Conservation (phyloP, 345 rosid species). For the Ceriops zippeliana region DNA sequence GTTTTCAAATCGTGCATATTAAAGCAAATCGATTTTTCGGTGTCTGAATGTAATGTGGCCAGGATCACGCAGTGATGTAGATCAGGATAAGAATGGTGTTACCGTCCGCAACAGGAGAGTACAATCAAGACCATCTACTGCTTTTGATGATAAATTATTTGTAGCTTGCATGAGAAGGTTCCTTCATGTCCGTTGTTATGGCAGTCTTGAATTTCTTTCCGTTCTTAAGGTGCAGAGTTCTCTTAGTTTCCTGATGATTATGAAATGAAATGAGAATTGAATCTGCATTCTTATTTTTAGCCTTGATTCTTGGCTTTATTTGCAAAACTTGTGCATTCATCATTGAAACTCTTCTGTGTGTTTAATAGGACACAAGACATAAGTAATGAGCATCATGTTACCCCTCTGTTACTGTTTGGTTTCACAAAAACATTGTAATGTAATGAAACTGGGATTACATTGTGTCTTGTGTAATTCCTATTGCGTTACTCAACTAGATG, state of each 20-base stretch:
- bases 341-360: too few relatives aligned
- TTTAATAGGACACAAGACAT: too few relatives aligned
- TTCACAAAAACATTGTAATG: too few relatives aligned
- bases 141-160: slow-evolving; percentile 45
- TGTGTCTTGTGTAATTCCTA: too few relatives aligned
- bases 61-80: slow-evolving; percentile 11
- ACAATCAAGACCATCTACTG: slow-evolving; percentile 11
- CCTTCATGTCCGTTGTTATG: slow-evolving; percentile 60
- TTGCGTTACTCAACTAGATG: too few relatives aligned
- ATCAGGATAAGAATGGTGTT: slow-evolving; percentile 15
- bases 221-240: slow-evolving; percentile 55
- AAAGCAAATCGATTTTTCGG: background rate
- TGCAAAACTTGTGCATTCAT: too few relatives aligned
- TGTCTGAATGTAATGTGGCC: too few relatives aligned
- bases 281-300: background rate
- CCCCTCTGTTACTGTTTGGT: too few relatives aligned
- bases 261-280: too few relatives aligned
- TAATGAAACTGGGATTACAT: too few relatives aligned
- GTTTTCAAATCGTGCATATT: background rate
- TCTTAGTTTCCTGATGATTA: background rate
- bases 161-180: slow-evolving; percentile 58
- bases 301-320: background rate
- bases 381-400: too few relatives aligned
- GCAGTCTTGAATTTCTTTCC: slow-evolving; percentile 59
- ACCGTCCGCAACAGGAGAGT: background rate